Evolutionary conservation across 176 grass and related monocot species (phyloP), one percentile per base, ranked within the genome.

Genomic region (Leersia perrieri): DNA sequence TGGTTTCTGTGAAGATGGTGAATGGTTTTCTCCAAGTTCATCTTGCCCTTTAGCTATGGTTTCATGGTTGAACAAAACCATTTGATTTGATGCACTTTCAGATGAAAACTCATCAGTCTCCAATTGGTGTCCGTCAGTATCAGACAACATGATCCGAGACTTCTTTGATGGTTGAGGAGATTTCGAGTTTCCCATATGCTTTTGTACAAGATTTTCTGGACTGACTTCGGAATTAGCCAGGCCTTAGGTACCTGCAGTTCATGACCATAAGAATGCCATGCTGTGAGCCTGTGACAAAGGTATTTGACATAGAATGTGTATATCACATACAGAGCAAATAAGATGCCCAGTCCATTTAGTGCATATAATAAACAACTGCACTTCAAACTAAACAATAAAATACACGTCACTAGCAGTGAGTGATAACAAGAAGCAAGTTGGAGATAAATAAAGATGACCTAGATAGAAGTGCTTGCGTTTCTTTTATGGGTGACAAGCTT

Each of bases 121-220:
- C 31, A 76, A n/a, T 85, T 80, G 72, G 5, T 62, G 42, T 1
- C 67, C 83, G 67, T 67, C 79, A 15, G 28, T 35, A 58, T 74
- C 87, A 70, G 76, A 81, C 30, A 39, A 68, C 27, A 75, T 49
- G 76, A 75, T 32, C 42, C 1, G 66, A 39, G 77, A 77, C 41
- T 78, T 86, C 83, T 86, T 90, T 29, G 68, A 78, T 66, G 66
- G 70, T 67, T 86, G 83, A 49, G 81, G 75, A 53, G 83, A 76
- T 78, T 78, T 90, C 60, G 83, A 82, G 78, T 58, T 86, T 64
- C 85, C 83, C 88, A 86, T 90, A 57, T 41, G 25, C 36, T 81
- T 58, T 65, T 66, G 78, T 22, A 33, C 22, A 75, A 11, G 18
- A 68, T 67, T 60, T 22, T 22, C 23, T 66, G 14, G 15, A 5